Evolutionary conservation across 768 basidiomycete genomes (phyloP).

Genomic region (Agrocybe pediades): DNA sequence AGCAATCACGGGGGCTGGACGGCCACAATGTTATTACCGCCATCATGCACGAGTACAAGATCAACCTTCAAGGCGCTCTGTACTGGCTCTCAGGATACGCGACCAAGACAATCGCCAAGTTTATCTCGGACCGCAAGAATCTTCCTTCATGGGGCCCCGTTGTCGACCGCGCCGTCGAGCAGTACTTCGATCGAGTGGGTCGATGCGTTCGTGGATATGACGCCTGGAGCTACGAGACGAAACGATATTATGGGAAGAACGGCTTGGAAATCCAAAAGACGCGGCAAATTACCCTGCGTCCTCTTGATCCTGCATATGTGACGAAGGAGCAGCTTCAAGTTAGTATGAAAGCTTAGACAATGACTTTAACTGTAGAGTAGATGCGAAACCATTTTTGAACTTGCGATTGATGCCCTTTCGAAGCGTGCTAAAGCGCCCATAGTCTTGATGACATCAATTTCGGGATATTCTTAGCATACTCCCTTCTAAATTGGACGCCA

Average conservation of each 20-base stretch:
- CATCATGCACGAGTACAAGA: conserved; percentile 48
- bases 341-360: too few relatives aligned
- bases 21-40: conserved; percentile 50
- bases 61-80: conserved; percentile 41
- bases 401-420: too few relatives aligned
- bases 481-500: too few relatives aligned
- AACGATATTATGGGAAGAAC: conserved; percentile 40
- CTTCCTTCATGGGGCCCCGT: conserved; percentile 41
- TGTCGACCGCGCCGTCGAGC: conserved; percentile 34
- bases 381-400: too few relatives aligned
- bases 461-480: too few relatives aligned
- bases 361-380: too few relatives aligned
- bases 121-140: conserved; percentile 35
- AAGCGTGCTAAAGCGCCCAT: too few relatives aligned
- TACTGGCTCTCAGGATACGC: conserved; percentile 37
- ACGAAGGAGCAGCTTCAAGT: conserved; percentile 16
- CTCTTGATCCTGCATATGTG: conserved; percentile 17
- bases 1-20: conserved; percentile 33
- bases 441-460: too few relatives aligned
- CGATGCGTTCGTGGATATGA: conserved; percentile 54
- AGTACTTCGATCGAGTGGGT: conserved; percentile 48
- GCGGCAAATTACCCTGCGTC: conserved; percentile 14
- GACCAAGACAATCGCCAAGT: conserved; percentile 37
- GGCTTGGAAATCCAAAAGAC: conserved; percentile 15
- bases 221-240: conserved; percentile 52